Base-by-base conservation (phyloP, 805 yeast genomes). In the Pichia californica region DNA sequence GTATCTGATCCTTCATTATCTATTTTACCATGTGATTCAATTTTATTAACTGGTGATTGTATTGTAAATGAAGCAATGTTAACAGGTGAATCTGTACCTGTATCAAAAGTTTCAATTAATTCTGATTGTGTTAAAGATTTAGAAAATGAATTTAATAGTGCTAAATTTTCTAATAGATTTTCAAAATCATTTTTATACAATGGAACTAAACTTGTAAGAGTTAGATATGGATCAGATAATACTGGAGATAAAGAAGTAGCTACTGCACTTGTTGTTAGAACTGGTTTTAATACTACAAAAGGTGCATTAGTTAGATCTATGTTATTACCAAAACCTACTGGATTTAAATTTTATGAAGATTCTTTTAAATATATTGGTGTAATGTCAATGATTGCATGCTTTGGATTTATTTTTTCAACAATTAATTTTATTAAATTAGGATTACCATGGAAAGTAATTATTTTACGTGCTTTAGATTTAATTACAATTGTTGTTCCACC, bases 401-500 rank as follows among this genome's bases (percentile, higher is more conserved):
- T 86, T 47, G 99, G 99, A 0, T 93, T 93, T 56, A 67, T 81
- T 3, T 74, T 85, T 48, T 87, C 95, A 33, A 86, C 96, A 2
- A 69, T 81, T 49, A 86, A 88, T 57, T 93, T 93, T 61, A 73
- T 91, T 47, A 70, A 77, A 52, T 64, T 93, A 48, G 93, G 94
- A 0, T 62, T 93, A 31, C 79, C 83, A 5, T 74, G 74, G 48
- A 70, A 70, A 37, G 64, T 83, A 30, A 91, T 93, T 69, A 71
- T 89, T 6, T 67, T 93, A 44, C 75, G 99, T 53, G 98, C 98
- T 0, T 68, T 93, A 43, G 99, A 93, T 65, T 77, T 93, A 41
- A 83, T 93, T 43, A 93, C 99, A 0, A 88, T 93, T 59, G 99
- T 93, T 7, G 96, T 93, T 1, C 99, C 99, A 1, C 99, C 99